phyloP scores from a whole-genome alignment of 2,329 filamentous ascomycete species.

The Berkeleyomyces basicola region DNA sequence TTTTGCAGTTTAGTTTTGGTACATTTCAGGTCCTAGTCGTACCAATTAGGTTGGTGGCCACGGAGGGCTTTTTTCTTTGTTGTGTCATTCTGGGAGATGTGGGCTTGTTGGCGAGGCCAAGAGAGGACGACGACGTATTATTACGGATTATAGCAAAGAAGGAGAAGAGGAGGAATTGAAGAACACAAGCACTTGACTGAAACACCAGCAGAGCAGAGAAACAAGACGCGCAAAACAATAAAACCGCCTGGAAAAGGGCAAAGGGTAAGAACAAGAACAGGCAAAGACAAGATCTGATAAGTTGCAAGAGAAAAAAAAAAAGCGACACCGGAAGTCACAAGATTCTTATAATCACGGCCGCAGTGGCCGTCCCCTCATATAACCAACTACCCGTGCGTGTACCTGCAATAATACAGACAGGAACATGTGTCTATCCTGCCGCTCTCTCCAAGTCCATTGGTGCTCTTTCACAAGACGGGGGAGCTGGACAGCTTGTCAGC shows the following conservation, averaged over 20 bases:
- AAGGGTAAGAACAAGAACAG: background rate
- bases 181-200: no score
- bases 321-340: background rate
- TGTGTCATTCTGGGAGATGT: slow-evolving; percentile 20
- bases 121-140: background rate
- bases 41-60: slow-evolving; percentile 85
- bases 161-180: slow-evolving; percentile 6
- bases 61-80: slow-evolving; percentile 51
- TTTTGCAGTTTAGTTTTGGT: slow-evolving; percentile 1
- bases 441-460: background rate
- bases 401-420: no score
- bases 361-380: no score
- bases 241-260: no score
- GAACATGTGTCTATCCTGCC: no score
- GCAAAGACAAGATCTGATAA: background rate
- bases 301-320: background rate
- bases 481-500: background rate
- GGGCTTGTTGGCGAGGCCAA: background rate
- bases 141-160: slow-evolving; percentile 4
- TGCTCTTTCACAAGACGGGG: background rate
- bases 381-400: no score
- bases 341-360: no score
- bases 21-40: slow-evolving; percentile 15
- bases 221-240: no score
- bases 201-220: no score